Conservation (phyloP, 495 filamentous ascomycete species). For the Aspergillus diversus region DNA sequence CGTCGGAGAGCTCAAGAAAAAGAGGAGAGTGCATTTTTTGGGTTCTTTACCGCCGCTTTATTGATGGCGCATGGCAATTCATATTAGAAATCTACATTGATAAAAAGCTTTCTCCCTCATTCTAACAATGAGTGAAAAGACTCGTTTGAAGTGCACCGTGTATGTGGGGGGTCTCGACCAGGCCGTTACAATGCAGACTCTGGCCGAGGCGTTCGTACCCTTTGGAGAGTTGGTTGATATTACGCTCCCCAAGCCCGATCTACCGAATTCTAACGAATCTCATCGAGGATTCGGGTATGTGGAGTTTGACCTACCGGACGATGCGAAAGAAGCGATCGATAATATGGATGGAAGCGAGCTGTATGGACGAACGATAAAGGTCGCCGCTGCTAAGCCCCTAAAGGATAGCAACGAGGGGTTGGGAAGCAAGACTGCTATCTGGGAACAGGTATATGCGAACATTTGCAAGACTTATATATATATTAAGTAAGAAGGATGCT, state of each 20-base stretch:
- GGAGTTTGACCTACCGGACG: slow-evolving; percentile 83
- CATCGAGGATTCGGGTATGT: slow-evolving; percentile 97
- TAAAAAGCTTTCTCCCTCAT: neutral
- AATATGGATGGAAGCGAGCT: slow-evolving; percentile 98
- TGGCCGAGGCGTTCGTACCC: slow-evolving; percentile 91
- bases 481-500: slow-evolving; percentile 8
- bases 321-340: slow-evolving; percentile 95
- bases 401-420: slow-evolving; percentile 86
- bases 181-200: slow-evolving; percentile 68
- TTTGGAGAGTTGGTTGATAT: slow-evolving; percentile 95
- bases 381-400: slow-evolving; percentile 87
- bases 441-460: slow-evolving; percentile 80
- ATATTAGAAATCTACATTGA: neutral
- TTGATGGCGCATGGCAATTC: neutral
- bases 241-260: slow-evolving; percentile 82
- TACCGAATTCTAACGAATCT: slow-evolving; percentile 66
- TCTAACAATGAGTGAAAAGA: slow-evolving; percentile 71
- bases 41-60: too few species aligned
- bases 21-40: neutral
- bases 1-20: slow-evolving; percentile 14
- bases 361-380: slow-evolving; percentile 90
- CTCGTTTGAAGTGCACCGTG: slow-evolving; percentile 84
- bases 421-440: slow-evolving; percentile 93
- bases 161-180: slow-evolving; percentile 89
- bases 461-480: neutral